These are phyloP conservation scores for Aspergillus novoparasiticus DNA, from an alignment of 2,329 filamentous ascomycete species.

Conservation along the genomic window DNA sequence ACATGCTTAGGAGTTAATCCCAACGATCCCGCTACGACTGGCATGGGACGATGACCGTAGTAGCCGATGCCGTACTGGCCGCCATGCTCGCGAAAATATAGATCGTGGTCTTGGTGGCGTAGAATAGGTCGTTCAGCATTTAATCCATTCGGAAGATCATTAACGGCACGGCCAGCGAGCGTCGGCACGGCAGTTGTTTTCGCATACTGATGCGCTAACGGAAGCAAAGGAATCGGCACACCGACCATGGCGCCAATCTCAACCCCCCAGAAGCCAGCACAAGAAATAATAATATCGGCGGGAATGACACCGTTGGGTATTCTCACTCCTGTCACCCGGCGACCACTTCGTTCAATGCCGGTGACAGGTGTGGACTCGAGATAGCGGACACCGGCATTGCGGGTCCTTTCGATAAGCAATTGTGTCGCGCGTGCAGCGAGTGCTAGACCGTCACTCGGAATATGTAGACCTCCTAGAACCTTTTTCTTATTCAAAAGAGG, in stretches of 20 bases:
- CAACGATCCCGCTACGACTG: slow-evolving; percentile 57
- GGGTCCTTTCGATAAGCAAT: slow-evolving; percentile 61
- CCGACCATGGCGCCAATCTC: slow-evolving; percentile 65
- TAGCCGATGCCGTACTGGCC: slow-evolving; percentile 65
- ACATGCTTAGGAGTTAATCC: slow-evolving; percentile 57
- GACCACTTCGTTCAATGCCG: slow-evolving; percentile 54
- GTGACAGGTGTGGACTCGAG: slow-evolving; percentile 60
- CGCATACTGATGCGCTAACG: slow-evolving; percentile 65
- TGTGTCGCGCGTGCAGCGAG: slow-evolving; percentile 64
- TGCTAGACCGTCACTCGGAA: slow-evolving; percentile 63
- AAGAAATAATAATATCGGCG: slow-evolving; percentile 64
- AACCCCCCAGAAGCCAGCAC: slow-evolving; percentile 68
- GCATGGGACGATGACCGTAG: slow-evolving; percentile 65
- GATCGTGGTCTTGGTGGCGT: slow-evolving; percentile 64
- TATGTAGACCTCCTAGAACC: slow-evolving; percentile 62
- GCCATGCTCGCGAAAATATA: slow-evolving; percentile 68
- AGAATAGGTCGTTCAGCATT: slow-evolving; percentile 60
- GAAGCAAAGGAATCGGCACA: slow-evolving; percentile 60
- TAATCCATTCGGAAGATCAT: slow-evolving; percentile 48
- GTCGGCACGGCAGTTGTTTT: slow-evolving; percentile 60
- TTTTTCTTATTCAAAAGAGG: slow-evolving; percentile 57
- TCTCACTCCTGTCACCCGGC: slow-evolving; percentile 59
- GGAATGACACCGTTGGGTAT: slow-evolving; percentile 54
- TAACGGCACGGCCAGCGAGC: slow-evolving; percentile 40
- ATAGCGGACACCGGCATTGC: slow-evolving; percentile 61